phyloP scores from a whole-genome alignment of 176 grass and related monocot genomes.

The Chrysopogon serrulatus region DNA sequence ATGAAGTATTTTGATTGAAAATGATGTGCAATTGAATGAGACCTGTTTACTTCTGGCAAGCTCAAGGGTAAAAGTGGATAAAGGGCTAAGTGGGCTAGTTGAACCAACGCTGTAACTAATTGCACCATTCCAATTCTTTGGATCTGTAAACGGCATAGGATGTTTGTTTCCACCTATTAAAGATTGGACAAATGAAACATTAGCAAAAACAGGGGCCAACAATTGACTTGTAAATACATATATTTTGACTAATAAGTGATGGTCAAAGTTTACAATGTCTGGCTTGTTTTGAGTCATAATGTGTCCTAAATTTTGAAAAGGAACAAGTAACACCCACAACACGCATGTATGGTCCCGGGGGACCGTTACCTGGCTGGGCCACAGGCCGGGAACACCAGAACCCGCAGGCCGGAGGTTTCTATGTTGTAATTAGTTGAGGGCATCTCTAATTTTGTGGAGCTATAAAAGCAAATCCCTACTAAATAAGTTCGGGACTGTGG shows the following conservation, averaged over 20 bases:
- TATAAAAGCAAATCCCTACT: background rate
- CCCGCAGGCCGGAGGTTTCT: too few species aligned
- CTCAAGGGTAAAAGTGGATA: conserved; percentile 70
- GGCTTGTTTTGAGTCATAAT: too few species aligned
- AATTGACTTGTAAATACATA: too few species aligned
- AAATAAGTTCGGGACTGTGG: too few species aligned
- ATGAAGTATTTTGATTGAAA: background rate
- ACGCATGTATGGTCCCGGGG: background rate
- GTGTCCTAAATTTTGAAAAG: background rate
- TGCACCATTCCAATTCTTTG: conserved; percentile 81
- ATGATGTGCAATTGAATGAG: background rate
- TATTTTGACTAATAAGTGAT: too few species aligned
- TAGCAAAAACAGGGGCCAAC: background rate
- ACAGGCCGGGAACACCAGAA: too few species aligned
- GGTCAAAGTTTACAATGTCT: too few species aligned
- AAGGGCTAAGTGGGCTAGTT: conserved; percentile 83
- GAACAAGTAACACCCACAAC: background rate
- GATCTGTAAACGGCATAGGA: conserved; percentile 48
- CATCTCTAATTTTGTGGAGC: background rate
- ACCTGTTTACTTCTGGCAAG: conserved; percentile 72
- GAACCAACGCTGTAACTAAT: conserved; percentile 73
- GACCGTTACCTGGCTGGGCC: background rate
- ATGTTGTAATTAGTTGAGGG: background rate
- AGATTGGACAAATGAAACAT: conserved; percentile 21
- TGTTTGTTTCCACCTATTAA: conserved; percentile 46